A percentile compares a stretch with the other conserved stretches of the same genome.
Evolutionary conservation across 768 basidiomycete species (phyloP).

Genomic region (Bullera alba): DNA sequence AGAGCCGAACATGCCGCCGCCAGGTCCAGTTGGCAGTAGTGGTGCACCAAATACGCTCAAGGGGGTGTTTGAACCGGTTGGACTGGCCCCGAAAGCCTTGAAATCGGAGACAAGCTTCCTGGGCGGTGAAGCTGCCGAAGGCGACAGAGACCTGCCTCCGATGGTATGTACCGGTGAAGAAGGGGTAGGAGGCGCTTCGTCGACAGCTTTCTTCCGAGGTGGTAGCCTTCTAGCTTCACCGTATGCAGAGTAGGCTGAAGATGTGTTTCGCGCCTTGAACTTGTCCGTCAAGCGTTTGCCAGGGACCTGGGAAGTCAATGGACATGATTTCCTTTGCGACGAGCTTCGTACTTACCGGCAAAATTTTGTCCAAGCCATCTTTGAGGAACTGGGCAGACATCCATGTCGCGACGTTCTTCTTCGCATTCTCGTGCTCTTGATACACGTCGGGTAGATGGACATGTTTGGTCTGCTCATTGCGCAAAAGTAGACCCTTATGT

Average conservation of each 20-base stretch:
- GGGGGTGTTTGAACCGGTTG: conserved; percentile 49
- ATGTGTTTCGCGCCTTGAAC: conserved; percentile 61
- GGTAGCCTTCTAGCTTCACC: too few species aligned
- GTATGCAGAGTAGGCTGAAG: conserved; percentile 49
- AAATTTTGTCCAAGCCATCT: conserved; percentile 68
- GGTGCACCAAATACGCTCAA: conserved; percentile 75
- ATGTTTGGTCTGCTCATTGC: conserved; percentile 96
- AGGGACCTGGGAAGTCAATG: conserved; percentile 57
- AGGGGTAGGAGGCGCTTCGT: conserved; percentile 49
- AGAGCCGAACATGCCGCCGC: conserved; percentile 35
- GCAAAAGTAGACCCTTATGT: conserved; percentile 78
- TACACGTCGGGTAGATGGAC: conserved; percentile 95
- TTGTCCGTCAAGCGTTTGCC: conserved; percentile 97
- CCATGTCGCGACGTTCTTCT: conserved; percentile 84
- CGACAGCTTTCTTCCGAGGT: too few species aligned
- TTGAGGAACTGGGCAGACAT: conserved; percentile 61
- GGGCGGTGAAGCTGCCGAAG: conserved; percentile 44
- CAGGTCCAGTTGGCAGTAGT: conserved; percentile 32
- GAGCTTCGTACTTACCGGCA: conserved; percentile 59
- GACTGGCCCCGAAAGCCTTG: conserved; percentile 51
- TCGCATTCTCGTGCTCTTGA: conserved; percentile 77
- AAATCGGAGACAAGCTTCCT: conserved; percentile 77
- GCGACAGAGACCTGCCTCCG: conserved; percentile 5
- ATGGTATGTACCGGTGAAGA: conserved; percentile 38
- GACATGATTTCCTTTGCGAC: background rate